Evolutionary conservation across 2,329 filamentous ascomycete species (phyloP), one percentile per base, ranked within the genome.

Genomic region (Ophiostoma montium): DNA sequence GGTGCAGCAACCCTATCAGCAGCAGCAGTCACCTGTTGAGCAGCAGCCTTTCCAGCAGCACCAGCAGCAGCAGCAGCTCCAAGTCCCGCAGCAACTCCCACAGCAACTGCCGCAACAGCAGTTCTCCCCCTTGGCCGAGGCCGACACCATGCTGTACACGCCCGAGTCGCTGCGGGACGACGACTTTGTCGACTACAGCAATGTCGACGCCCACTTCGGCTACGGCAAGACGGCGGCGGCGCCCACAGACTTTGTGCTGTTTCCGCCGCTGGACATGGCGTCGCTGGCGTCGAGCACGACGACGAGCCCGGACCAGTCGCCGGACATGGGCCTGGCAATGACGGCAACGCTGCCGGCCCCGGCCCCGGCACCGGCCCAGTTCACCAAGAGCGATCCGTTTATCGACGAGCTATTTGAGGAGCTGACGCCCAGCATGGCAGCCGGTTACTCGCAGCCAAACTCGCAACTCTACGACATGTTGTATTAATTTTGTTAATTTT

Each of bases 101-200:
- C n/a, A 36, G 3, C 39, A 50, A 35, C 33, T 52, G 31, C n/a
- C 27, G 35, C 39, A 50, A 35, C 33, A 52, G 31, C n/a, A 27
- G 35, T 53, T 87, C 83, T 3, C 82, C 82, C 9, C 39, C 13
- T 70, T 72, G 48, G 83, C 80, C 5, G 82, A 86, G 57, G 72
- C 75, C 33, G 80, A 82, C 52, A 67, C 78, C 1, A 84, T 85
- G 67, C 71, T 86, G 31, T 83, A 73, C 63, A 83, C 82, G 10
- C 79, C 83, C 44, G 71, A 72, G 38, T 80, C 80, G 0, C 63
- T 78, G 52, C 67, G 68, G 16, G 74, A 77, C 21, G 82, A 87
- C 57, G 74, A 72, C 35, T 84, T 79, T 56, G 74, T 76, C 36
- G 79, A 81, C 30, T 67, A n/a, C n/a, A n/a, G n/a, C n/a, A n/a